Conservation (phyloP, 495 filamentous ascomycete species). For the Lasiosphaeria ovina region DNA sequence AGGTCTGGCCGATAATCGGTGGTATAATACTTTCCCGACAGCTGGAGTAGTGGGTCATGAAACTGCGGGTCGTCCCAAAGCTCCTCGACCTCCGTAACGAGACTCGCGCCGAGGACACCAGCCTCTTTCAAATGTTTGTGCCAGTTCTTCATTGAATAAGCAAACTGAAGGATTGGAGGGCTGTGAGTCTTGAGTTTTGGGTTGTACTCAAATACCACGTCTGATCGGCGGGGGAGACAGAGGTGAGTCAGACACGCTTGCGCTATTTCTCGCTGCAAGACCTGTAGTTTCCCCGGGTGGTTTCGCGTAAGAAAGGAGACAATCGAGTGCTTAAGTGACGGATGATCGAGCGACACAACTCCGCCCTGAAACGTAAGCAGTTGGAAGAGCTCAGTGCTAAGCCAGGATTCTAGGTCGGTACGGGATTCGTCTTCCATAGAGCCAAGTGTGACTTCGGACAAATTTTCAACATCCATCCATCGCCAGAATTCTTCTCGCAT, state of each 20-base stretch:
- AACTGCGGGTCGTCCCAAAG: slow-evolving; percentile 7
- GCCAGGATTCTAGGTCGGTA: slow-evolving; percentile 7
- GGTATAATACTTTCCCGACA: slow-evolving; percentile 2
- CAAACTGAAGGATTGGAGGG: slow-evolving; percentile 4
- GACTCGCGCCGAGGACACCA: not conserved
- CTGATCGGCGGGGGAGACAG: slow-evolving; percentile 3
- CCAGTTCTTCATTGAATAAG: slow-evolving; percentile 15
- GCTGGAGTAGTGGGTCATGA: not conserved
- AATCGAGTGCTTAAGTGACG: slow-evolving; percentile 6
- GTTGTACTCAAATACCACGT: slow-evolving; percentile 5
- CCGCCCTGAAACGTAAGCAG: slow-evolving; percentile 9
- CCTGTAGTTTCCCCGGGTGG: slow-evolving; percentile 3
- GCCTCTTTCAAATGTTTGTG: slow-evolving; percentile 7
- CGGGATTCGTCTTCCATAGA: slow-evolving; percentile 8
- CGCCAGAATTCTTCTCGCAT: slow-evolving; percentile 8
- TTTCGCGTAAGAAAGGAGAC: slow-evolving; percentile 1
- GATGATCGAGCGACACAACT: slow-evolving; percentile 9
- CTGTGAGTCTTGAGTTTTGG: not conserved
- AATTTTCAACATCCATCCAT: slow-evolving; percentile 2
- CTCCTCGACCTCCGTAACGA: not conserved
- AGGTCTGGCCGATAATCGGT: slow-evolving; percentile 1
- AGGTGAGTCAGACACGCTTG: slow-evolving; percentile 8
- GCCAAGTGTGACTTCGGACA: not conserved
- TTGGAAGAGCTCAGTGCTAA: slow-evolving; percentile 6
- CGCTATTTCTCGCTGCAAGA: slow-evolving; percentile 5